Conservation (phyloP, 306 rosid genomes). For the Gastrolobium bilobum region DNA sequence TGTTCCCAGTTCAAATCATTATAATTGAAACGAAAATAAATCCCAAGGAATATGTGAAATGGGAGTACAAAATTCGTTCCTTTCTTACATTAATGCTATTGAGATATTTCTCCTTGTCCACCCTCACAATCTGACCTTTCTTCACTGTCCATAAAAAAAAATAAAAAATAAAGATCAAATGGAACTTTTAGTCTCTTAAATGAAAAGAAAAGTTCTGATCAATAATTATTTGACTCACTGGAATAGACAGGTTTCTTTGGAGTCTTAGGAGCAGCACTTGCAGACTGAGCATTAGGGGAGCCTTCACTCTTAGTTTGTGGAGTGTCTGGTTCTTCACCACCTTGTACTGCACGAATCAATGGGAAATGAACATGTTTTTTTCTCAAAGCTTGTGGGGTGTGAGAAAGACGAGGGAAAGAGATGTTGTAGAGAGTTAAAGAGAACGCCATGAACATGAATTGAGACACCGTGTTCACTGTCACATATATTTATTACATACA, state of each 20-base stretch:
- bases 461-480: conserved; percentile 40
- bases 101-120: conserved; percentile 94
- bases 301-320: conserved; percentile 59
- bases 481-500: neutral
- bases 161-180: neutral
- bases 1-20: conserved; percentile 11
- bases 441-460: conserved; percentile 65
- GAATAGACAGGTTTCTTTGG: conserved; percentile 90
- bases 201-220: neutral
- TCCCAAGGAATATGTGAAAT: neutral
- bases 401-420: conserved; percentile 59
- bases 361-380: conserved; percentile 56
- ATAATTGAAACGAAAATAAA: neutral
- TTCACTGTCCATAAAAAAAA: conserved; percentile 77
- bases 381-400: conserved; percentile 53
- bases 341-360: conserved; percentile 67
- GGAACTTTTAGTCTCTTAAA: neutral
- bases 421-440: conserved; percentile 53
- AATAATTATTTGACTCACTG: conserved; percentile 55
- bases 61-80: too few species aligned
- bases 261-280: conserved; percentile 58
- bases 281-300: conserved; percentile 68
- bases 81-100: conserved; percentile 79
- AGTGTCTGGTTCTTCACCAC: conserved; percentile 65
- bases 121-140: conserved; percentile 98